Evolutionary conservation across 2,329 filamentous ascomycete genomes (phyloP).

Genomic region (Sordariomycetes sp.): DNA sequence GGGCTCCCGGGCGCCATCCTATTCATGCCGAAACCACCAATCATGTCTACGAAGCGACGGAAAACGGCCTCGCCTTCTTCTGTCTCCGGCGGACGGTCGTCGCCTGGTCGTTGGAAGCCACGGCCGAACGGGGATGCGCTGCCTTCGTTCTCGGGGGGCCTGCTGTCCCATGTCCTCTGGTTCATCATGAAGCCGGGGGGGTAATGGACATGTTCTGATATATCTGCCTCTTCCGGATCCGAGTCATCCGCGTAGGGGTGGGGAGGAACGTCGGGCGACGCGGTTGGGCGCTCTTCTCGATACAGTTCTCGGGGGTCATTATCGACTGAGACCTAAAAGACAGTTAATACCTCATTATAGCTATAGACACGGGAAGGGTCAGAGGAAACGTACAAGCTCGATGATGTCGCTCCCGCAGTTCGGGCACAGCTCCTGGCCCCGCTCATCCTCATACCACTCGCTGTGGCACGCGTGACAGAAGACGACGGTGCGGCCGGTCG

Average conservation of each 20-base stretch:
- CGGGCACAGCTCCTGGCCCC: slow-evolving; percentile 54
- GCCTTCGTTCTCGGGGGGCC: neutral
- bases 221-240: slow-evolving; percentile 45
- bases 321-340: slow-evolving; percentile 31
- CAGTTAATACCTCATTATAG: neutral
- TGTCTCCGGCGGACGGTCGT: neutral
- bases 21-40: neutral
- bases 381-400: slow-evolving; percentile 58
- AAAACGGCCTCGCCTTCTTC: slow-evolving; percentile 1
- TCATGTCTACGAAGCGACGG: slow-evolving; percentile 4
- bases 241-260: slow-evolving; percentile 24
- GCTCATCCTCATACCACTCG: slow-evolving; percentile 68
- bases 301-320: slow-evolving; percentile 46
- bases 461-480: slow-evolving; percentile 72
- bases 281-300: slow-evolving; percentile 14
- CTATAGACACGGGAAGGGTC: neutral
- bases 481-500: slow-evolving; percentile 53
- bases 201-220: slow-evolving; percentile 36
- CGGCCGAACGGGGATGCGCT: neutral
- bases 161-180: slow-evolving; percentile 16
- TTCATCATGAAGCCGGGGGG: slow-evolving; percentile 22
- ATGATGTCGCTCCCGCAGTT: slow-evolving; percentile 65
- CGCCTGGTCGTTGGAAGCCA: neutral
- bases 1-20: neutral
- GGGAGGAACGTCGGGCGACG: slow-evolving; percentile 16